Conservation (phyloP, 192 early-diverging fungal species). For the Linnemannia elongata region DNA sequence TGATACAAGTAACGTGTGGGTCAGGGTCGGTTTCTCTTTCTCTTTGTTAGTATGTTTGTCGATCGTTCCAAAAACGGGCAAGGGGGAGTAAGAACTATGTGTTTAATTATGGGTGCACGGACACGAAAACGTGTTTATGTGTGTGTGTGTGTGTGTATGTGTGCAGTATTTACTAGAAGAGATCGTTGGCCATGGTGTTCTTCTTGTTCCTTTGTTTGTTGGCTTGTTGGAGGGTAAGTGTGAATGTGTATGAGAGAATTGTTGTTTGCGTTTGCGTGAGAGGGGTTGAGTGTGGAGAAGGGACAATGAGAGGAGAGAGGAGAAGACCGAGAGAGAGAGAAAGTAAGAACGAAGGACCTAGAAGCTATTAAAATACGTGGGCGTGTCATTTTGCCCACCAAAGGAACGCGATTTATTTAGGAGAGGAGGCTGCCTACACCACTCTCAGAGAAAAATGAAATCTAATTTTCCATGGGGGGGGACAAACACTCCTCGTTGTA, state of each 20-base stretch:
- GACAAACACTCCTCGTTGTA: too few species aligned
- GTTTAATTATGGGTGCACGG: neutral
- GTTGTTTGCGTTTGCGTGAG: too few species aligned
- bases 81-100: too few species aligned
- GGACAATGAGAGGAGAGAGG: neutral
- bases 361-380: neutral
- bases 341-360: neutral
- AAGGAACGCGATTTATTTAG: neutral
- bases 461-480: too few species aligned
- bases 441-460: neutral
- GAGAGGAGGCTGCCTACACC: neutral
- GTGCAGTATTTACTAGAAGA: neutral
- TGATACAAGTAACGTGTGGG: neutral
- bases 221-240: neutral
- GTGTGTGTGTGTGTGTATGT: too few species aligned
- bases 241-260: neutral
- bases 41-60: neutral
- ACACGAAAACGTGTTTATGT: neutral
- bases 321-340: neutral
- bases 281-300: neutral
- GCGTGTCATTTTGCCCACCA: neutral
- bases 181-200: constrained; percentile 8
- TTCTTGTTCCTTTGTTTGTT: neutral
- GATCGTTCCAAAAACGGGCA: too few species aligned
- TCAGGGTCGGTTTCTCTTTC: neutral